Percentiles rank a stretch among this genome's conserved stretches.
These are phyloP conservation scores for Trichoderma guizhouense DNA, from an alignment of 2,329 filamentous ascomycete genomes.

Conservation along the genomic window DNA sequence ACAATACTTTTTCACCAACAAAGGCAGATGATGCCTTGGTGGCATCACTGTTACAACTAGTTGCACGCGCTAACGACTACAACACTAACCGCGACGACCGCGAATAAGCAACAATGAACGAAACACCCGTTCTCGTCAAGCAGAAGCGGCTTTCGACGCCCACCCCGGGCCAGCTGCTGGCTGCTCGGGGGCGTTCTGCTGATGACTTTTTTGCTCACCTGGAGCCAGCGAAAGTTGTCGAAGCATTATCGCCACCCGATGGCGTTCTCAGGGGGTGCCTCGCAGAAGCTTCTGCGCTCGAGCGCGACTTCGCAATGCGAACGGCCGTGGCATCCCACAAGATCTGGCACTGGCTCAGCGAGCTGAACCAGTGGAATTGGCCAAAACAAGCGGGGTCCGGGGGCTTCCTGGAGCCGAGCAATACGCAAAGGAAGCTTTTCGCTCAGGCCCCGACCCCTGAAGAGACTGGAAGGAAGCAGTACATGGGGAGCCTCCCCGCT, in stretches of 20 bases:
- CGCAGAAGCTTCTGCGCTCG: conserved; percentile 57
- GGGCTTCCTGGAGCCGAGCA: conserved; percentile 52
- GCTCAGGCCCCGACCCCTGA: conserved; percentile 25
- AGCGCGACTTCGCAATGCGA: conserved; percentile 68
- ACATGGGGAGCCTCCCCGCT: conserved; percentile 68
- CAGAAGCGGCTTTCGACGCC: conserved; percentile 33
- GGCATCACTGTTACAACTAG: conserved; percentile 8
- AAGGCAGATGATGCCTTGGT: conserved; percentile 18
- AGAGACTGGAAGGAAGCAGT: conserved; percentile 35
- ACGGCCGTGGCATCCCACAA: conserved; percentile 68
- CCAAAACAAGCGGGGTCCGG: conserved; percentile 45
- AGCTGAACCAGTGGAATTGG: conserved; percentile 62
- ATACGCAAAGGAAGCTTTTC: conserved; percentile 40
- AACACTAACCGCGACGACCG: conserved; percentile 11
- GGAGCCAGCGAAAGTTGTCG: conserved; percentile 57
- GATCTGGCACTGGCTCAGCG: conserved; percentile 71
- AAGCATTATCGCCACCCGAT: conserved; percentile 54
- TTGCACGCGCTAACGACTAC: conserved; percentile 7
- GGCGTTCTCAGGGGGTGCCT: conserved; percentile 57
- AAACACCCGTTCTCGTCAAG: conserved; percentile 33
- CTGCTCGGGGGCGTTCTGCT: conserved; percentile 43
- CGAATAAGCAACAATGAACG: conserved; percentile 39
- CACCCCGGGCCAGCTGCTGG: conserved; percentile 35
- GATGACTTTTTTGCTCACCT: conserved; percentile 62
- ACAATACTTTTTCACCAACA: not conserved